These are phyloP conservation scores for Macadamia tetraphylla DNA, from an alignment of 164 flowering plant genomes.

Conservation along the genomic window DNA sequence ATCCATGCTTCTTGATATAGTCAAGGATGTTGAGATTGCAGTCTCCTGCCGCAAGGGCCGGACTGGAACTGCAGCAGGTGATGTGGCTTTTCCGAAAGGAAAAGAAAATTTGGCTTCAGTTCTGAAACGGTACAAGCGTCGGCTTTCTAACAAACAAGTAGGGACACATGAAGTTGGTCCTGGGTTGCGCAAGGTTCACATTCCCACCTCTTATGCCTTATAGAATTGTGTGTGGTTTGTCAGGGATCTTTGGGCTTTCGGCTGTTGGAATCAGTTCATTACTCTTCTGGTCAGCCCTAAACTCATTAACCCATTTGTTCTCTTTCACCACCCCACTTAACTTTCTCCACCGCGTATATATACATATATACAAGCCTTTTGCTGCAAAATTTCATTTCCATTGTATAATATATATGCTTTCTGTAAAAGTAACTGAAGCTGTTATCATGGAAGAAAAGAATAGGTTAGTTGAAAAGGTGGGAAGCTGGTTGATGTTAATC, in stretches of 20 bases:
- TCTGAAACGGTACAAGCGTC: slow-evolving; percentile 86
- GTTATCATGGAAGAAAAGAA: slow-evolving; percentile 23
- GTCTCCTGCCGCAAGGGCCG: slow-evolving; percentile 86
- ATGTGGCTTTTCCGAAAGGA: slow-evolving; percentile 96
- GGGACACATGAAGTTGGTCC: slow-evolving; percentile 18
- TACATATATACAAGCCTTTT: slow-evolving; percentile 12
- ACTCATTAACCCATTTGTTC: too few species aligned
- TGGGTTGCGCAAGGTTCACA: slow-evolving; percentile 17
- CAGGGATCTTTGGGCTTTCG: slow-evolving; percentile 5
- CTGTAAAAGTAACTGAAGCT: slow-evolving; percentile 23
- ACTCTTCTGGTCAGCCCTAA: neutral
- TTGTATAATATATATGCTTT: slow-evolving; percentile 26
- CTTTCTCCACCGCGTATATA: too few species aligned
- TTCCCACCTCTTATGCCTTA: slow-evolving; percentile 24
- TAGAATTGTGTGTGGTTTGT: slow-evolving; percentile 8
- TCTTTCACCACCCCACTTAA: neutral
- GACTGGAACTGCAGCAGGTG: slow-evolving; percentile 94
- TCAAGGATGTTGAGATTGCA: slow-evolving; percentile 87
- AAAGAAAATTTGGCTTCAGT: slow-evolving; percentile 94
- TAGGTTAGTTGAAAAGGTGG: neutral
- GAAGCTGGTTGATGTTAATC: neutral
- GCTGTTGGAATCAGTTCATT: slow-evolving; percentile 16
- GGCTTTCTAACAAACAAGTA: slow-evolving; percentile 27
- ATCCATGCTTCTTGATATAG: slow-evolving; percentile 51
- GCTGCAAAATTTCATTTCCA: slow-evolving; percentile 28